These are phyloP conservation scores for Phytopythium aichiense DNA, from an alignment of 352 stramenopile species.

Conservation along the genomic window DNA sequence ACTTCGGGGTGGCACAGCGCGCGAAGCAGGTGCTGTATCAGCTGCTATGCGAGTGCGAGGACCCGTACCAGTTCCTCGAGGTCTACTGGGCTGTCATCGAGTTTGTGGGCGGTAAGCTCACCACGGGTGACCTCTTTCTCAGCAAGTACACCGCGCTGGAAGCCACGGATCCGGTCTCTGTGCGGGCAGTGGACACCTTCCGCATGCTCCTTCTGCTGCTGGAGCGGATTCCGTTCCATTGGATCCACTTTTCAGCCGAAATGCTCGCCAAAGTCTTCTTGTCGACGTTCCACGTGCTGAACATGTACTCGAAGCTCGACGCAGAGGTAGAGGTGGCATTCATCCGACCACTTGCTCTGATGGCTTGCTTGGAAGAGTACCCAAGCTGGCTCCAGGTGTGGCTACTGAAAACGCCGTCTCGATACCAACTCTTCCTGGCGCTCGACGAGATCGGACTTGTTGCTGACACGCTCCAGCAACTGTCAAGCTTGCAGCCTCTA, in stretches of 20 bases:
- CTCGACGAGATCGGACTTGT: slow-evolving; percentile 31
- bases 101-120: slow-evolving; percentile 27
- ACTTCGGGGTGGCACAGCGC: slow-evolving; percentile 7
- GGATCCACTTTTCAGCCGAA: slow-evolving; percentile 53
- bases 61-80: slow-evolving; percentile 41
- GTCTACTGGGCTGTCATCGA: slow-evolving; percentile 47
- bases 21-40: slow-evolving; percentile 34
- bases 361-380: slow-evolving; percentile 28
- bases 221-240: slow-evolving; percentile 32
- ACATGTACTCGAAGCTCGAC: slow-evolving; percentile 26
- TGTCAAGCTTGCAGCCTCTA: slow-evolving; percentile 36
- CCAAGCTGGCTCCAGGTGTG: slow-evolving; percentile 48
- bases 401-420: slow-evolving; percentile 35
- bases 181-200: slow-evolving; percentile 31
- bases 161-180: neutral
- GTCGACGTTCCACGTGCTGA: slow-evolving; percentile 42
- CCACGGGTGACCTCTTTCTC: slow-evolving; percentile 22
- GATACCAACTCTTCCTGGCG: slow-evolving; percentile 10
- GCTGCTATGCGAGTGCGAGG: slow-evolving; percentile 39
- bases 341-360: slow-evolving; percentile 18
- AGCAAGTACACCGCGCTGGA: slow-evolving; percentile 15
- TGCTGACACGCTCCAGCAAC: slow-evolving; percentile 31
- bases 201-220: slow-evolving; percentile 39
- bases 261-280: slow-evolving; percentile 32
- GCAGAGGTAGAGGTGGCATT: slow-evolving; percentile 19